These are phyloP conservation scores for Naegleria fowleri DNA, from an alignment of 208 protist genomes.

Conservation along the genomic window DNA sequence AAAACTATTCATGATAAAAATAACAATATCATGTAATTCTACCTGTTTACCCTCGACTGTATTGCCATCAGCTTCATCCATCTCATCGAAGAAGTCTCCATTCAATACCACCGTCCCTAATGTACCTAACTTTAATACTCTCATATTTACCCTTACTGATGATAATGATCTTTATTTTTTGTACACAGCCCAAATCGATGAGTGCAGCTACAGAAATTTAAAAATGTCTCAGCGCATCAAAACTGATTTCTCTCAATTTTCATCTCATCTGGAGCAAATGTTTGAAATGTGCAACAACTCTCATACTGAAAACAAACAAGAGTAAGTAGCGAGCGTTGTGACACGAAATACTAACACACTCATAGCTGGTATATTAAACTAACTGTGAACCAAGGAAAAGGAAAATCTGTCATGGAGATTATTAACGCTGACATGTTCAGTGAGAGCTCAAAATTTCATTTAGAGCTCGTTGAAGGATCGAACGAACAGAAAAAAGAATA, in stretches of 20 bases:
- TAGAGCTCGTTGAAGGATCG: neutral
- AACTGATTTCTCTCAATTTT: neutral
- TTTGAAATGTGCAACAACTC: neutral
- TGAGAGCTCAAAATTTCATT: neutral
- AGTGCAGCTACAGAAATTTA: neutral
- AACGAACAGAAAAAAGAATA: slow-evolving; percentile 6
- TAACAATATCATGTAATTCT: neutral
- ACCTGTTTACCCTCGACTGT: neutral
- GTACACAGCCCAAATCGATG: neutral
- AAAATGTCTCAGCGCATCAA: neutral
- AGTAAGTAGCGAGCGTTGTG: neutral
- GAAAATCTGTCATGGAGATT: neutral
- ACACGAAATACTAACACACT: neutral
- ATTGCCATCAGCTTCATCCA: neutral
- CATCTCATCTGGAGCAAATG: neutral
- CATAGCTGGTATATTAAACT: neutral
- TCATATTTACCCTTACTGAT: neutral
- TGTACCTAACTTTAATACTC: neutral
- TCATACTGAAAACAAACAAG: neutral
- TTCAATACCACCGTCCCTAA: neutral
- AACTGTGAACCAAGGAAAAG: neutral
- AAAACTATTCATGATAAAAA: neutral
- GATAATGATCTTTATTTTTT: neutral
- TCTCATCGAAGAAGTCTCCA: neutral
- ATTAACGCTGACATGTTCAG: neutral